Percentiles rank a stretch among this genome's conserved stretches.
phyloP scores from a whole-genome alignment of 352 stramenopile genomes.

The Phytophthora agathidicida region DNA sequence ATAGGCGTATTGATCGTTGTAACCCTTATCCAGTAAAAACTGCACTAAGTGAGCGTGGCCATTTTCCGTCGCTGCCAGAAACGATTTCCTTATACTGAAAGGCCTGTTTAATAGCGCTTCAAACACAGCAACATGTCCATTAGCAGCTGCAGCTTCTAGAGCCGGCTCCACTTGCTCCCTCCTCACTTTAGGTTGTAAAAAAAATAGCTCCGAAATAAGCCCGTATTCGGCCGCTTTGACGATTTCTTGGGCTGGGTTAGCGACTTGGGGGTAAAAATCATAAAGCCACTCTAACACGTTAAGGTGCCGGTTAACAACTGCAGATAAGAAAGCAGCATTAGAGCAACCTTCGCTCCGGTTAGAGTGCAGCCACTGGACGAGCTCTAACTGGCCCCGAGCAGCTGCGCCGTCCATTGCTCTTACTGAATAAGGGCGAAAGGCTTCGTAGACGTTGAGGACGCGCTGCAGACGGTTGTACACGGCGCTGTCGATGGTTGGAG shows the following conservation, averaged over 20 bases:
- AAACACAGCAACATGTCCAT: slow-evolving; percentile 7
- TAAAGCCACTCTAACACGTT: slow-evolving; percentile 9
- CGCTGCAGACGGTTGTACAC: slow-evolving; percentile 6
- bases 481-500: slow-evolving; percentile 6
- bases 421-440: not conserved
- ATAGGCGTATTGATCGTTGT: not conserved
- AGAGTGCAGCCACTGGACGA: not conserved
- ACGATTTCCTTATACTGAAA: slow-evolving; percentile 1
- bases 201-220: slow-evolving; percentile 78
- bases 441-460: not conserved
- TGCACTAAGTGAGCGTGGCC: slow-evolving; percentile 8
- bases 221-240: slow-evolving; percentile 2
- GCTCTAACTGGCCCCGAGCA: not conserved
- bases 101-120: not conserved
- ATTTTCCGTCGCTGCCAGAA: slow-evolving; percentile 3
- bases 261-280: not conserved
- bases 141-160: slow-evolving; percentile 9
- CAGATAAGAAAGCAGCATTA: not conserved
- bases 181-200: not conserved
- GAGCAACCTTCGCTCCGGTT: slow-evolving; percentile 12
- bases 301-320: slow-evolving; percentile 2
- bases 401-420: slow-evolving; percentile 16
- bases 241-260: slow-evolving; percentile 2
- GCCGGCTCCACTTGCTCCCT: slow-evolving; percentile 6
- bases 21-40: slow-evolving; percentile 9